Evolutionary conservation across 1,284 basidiomycete species (phyloP).

Genomic region (Inonotus hispidus): DNA sequence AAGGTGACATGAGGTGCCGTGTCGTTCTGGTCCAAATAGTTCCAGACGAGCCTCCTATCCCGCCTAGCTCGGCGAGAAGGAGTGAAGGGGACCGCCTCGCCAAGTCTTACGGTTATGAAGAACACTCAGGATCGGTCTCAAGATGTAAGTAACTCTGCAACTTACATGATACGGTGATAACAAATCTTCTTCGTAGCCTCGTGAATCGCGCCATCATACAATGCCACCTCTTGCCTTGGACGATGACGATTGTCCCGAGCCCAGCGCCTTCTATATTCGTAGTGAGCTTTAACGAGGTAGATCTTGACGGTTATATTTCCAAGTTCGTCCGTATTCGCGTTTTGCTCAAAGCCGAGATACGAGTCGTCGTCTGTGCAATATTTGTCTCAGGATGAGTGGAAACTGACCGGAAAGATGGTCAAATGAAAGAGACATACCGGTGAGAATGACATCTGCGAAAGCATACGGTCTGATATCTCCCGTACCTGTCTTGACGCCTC

Average conservation of each 20-base stretch:
- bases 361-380: not conserved
- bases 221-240: not conserved
- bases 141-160: not conserved
- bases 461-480: not conserved
- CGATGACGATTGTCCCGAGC: not conserved
- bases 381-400: not conserved
- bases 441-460: not conserved
- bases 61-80: not conserved
- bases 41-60: not conserved
- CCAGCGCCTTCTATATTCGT: not conserved
- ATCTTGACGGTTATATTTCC: constrained; percentile 5
- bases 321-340: not conserved
- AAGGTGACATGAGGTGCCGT: not conserved
- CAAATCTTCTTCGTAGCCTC: constrained; percentile 3
- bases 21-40: not conserved
- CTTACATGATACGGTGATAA: constrained; percentile 3
- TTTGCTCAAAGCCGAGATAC: not conserved
- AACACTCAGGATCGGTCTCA: no score
- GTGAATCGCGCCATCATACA: constrained; percentile 1
- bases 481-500: not conserved
- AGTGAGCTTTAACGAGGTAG: not conserved
- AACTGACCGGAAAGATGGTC: not conserved
- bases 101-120: constrained; percentile 1
- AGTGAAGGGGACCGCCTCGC: not conserved
- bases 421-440: not conserved